phyloP scores from a whole-genome alignment of 1,284 basidiomycete species.

The Microstroma glucosiphilum region DNA sequence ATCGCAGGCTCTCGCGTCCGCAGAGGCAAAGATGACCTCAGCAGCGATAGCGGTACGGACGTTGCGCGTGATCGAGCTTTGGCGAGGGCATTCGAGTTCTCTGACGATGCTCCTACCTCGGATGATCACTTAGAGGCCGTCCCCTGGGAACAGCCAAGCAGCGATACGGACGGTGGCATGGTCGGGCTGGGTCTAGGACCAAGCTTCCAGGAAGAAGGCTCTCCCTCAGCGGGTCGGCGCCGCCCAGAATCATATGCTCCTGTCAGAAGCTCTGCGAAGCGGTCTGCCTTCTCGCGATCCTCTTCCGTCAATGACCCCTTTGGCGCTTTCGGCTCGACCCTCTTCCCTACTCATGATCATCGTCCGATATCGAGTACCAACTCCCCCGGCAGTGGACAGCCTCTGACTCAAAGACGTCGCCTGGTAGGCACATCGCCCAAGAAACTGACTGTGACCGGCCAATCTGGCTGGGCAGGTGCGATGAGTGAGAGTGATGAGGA shows the following conservation, averaged over 20 bases:
- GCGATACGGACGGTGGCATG: background rate
- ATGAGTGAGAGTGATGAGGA: slow-evolving; percentile 8
- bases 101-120: slow-evolving; percentile 13
- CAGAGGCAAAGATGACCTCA: background rate
- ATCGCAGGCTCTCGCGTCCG: background rate
- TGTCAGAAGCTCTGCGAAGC: background rate
- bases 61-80: slow-evolving; percentile 5
- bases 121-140: slow-evolving; percentile 9
- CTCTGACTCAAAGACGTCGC: slow-evolving; percentile 12
- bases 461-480: background rate
- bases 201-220: slow-evolving; percentile 10
- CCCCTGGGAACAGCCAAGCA: slow-evolving; percentile 6
- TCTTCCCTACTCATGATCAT: slow-evolving; percentile 3
- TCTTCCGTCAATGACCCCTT: slow-evolving; percentile 22
- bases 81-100: slow-evolving; percentile 15
- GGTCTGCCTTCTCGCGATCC: slow-evolving; percentile 15
- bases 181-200: slow-evolving; percentile 5
- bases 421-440: slow-evolving; percentile 16
- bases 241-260: background rate
- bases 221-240: slow-evolving; percentile 5
- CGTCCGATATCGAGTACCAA: background rate
- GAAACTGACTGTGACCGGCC: slow-evolving; percentile 9
- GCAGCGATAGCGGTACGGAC: background rate
- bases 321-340: slow-evolving; percentile 13
- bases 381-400: slow-evolving; percentile 1